Evolutionary conservation across 1,284 basidiomycete genomes (phyloP), one percentile per base, ranked within the genome.

Genomic region (Trametes versicolor): DNA sequence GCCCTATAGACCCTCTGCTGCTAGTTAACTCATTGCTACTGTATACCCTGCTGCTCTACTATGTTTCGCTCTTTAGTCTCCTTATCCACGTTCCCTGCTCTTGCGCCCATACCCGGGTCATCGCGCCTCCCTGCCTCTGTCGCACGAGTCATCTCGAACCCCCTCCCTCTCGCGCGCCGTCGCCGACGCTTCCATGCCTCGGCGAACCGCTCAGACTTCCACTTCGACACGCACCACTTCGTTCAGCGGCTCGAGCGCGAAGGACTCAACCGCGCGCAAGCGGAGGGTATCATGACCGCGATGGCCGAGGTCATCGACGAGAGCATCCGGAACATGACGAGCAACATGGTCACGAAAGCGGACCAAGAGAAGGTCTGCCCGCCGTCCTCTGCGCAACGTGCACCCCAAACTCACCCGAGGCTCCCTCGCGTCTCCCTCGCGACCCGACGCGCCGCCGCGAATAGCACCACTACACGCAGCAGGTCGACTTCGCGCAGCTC

Each of bases 401-500:
- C 51, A 32, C 43, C 50, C 36, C 58, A 29, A 21, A 19, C 52
- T 19, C 7, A 27, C 39, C 47, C 5, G n/a, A 34, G 19, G 23
- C n/a, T 34, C 23, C 27, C n/a, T 54, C 29, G 6, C 21, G n/a
- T n/a, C n/a, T n/a, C n/a, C n/a, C n/a, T n/a, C 17, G 37, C 27
- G 17, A 19, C 37, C n/a, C 47, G 32, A n/a, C 21, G 39, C 58
- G 29, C 43, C 47, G 23, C 45, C 29, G 51, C 10, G 27, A 19
- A 45, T 68, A 96, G 95, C 91, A 95, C 77, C 93, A 95, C 72
- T 97, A 97, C 77, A 96, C 94, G 27, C 95, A 97, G 76, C 94
- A 98, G 83, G 97, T 99, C 66, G 97, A 99, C 80, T 99, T 99
- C 78, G 94, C 96, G 6, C 92, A 97, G 75, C 90, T 98, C 71